Conservation (phyloP, 768 basidiomycete species). For the Dentipellis sp. region DNA sequence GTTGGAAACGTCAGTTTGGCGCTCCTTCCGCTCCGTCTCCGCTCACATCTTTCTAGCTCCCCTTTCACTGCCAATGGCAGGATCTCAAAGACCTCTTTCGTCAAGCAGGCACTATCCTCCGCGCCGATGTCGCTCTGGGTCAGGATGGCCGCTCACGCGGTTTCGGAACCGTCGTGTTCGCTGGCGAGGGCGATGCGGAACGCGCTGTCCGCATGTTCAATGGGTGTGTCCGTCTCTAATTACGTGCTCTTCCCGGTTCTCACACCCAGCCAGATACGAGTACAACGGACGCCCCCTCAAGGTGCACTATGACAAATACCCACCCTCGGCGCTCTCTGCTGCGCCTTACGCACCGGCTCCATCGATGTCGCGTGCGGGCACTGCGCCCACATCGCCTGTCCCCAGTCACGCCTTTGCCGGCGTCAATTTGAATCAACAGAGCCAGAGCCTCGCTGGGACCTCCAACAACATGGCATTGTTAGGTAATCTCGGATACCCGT, state of each 20-base stretch:
- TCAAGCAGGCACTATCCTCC: slow-evolving; percentile 79
- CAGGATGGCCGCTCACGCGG: slow-evolving; percentile 85
- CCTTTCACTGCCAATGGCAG: slow-evolving; percentile 96
- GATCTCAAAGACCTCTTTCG: slow-evolving; percentile 95
- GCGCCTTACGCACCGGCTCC: slow-evolving; percentile 12
- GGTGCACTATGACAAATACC: slow-evolving; percentile 86
- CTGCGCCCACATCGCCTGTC: background rate
- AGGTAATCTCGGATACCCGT: no score
- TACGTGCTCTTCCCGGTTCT: background rate
- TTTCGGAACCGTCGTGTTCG: slow-evolving; percentile 87
- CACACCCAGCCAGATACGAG: slow-evolving; percentile 51
- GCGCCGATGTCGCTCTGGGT: slow-evolving; percentile 86
- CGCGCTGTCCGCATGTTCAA: slow-evolving; percentile 83
- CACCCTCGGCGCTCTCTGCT: slow-evolving; percentile 24
- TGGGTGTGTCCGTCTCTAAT: slow-evolving; percentile 54
- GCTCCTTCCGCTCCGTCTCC: background rate
- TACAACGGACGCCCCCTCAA: slow-evolving; percentile 82
- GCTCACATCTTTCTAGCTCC: slow-evolving; percentile 41
- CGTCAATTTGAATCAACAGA: no score
- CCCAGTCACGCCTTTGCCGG: no score
- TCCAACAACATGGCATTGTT: no score
- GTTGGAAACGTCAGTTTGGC: slow-evolving; percentile 71
- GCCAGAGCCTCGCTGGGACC: slow-evolving; percentile 1
- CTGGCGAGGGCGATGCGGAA: slow-evolving; percentile 76
- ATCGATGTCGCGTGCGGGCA: background rate